Evolutionary conservation across 768 basidiomycete genomes (phyloP).

Genomic region (Lactifluus subvellereus): DNA sequence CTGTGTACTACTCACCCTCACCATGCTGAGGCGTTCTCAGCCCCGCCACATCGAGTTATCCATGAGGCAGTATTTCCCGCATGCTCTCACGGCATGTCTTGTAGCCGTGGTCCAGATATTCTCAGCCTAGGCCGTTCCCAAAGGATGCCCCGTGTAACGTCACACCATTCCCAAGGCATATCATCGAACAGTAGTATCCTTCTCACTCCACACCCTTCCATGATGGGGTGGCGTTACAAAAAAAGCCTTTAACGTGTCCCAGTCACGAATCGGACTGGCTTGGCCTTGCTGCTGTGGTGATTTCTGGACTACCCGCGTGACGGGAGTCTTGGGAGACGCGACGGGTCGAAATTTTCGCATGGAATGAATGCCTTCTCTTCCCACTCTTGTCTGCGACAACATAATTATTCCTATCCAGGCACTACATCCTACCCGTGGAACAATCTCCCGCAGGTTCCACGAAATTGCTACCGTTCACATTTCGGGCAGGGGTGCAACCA

Average conservation of each 20-base stretch:
- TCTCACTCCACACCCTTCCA: background rate
- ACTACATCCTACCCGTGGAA: background rate
- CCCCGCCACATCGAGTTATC: background rate
- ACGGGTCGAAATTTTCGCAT: constrained; percentile 10
- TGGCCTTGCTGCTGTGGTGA: background rate
- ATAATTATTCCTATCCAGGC: background rate
- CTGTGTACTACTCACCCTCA: no score
- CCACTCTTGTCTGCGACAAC: background rate
- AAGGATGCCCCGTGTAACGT: background rate
- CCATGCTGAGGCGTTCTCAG: no score
- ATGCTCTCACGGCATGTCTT: background rate
- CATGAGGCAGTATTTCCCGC: background rate
- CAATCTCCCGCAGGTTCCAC: background rate
- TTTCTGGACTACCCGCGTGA: background rate
- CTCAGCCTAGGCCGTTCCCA: background rate
- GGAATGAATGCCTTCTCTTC: background rate
- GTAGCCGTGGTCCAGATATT: background rate
- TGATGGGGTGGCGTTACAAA: background rate
- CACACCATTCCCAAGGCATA: background rate
- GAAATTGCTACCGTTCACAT: background rate
- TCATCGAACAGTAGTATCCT: background rate
- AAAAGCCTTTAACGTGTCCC: background rate
- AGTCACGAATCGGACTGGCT: background rate
- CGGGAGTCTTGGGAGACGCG: background rate
- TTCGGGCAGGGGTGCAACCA: constrained; percentile 3